Evolutionary conservation across 2,329 filamentous ascomycete species (phyloP).

Genomic region (Colletotrichum sp.): DNA sequence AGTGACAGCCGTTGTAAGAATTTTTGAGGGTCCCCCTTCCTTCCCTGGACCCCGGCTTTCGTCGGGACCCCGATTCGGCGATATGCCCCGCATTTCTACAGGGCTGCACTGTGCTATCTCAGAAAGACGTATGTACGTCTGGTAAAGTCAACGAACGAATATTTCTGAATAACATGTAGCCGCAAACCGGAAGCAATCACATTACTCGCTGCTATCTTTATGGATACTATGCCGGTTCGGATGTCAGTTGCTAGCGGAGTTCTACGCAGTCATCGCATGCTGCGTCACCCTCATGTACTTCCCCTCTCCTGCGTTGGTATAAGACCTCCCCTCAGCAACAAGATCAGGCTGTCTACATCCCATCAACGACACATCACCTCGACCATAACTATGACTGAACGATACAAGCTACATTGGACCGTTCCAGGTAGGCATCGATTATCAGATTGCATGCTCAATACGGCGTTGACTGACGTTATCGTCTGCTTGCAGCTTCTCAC

Average conservation of each 20-base stretch:
- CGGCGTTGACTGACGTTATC: neutral
- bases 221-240: neutral
- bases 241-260: too few species aligned
- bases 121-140: too few species aligned
- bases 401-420: constrained; percentile 19
- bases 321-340: neutral
- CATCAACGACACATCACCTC: neutral
- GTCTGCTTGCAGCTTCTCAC: neutral
- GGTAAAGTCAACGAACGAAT: too few species aligned
- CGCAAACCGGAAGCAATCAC: accelerated
- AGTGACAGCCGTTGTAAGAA: neutral
- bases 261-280: neutral
- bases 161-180: neutral
- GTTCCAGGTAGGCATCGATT: constrained; percentile 1
- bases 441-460: too few species aligned
- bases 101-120: neutral
- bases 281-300: neutral
- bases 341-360: neutral
- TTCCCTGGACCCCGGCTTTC: neutral
- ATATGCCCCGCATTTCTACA: neutral
- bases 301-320: neutral
- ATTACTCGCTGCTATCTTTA: accelerated
- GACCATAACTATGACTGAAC: constrained; percentile 11
- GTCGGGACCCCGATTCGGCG: neutral
- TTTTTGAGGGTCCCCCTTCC: constrained; percentile 17